A percentile compares a stretch with the other conserved stretches of the same genome.
These are phyloP conservation scores for Onygena corvina DNA, from an alignment of 2,329 filamentous ascomycete species.

Conservation along the genomic window DNA sequence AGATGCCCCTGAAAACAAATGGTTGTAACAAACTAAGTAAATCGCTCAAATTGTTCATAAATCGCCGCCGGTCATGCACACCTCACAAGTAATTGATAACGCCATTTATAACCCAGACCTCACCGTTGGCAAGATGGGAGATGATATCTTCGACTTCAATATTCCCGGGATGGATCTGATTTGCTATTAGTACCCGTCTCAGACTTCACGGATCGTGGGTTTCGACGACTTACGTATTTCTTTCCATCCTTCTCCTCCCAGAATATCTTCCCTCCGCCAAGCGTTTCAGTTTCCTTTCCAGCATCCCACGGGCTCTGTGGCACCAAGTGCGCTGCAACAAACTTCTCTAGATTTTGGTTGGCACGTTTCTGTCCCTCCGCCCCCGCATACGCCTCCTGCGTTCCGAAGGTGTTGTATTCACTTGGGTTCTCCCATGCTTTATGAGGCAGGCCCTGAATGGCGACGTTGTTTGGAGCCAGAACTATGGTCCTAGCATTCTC, in stretches of 20 bases:
- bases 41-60: background rate
- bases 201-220: constrained; percentile 10
- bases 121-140: constrained; percentile 70
- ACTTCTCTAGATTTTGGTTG: constrained; percentile 59
- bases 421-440: constrained; percentile 61
- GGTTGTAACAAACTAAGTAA: background rate
- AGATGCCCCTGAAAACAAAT: background rate
- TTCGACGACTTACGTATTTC: constrained; percentile 45
- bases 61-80: background rate
- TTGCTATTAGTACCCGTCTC: background rate
- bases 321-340: constrained; percentile 79
- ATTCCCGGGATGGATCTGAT: constrained; percentile 54
- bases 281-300: constrained; percentile 52
- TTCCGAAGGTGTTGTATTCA: constrained; percentile 58
- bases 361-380: constrained; percentile 63
- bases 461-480: constrained; percentile 74
- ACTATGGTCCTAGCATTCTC: constrained; percentile 61
- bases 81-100: constrained; percentile 42
- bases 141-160: constrained; percentile 66
- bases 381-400: constrained; percentile 59
- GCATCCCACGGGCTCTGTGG: constrained; percentile 63
- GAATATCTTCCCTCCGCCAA: constrained; percentile 62
- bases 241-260: constrained; percentile 62
- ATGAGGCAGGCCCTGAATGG: constrained; percentile 61
- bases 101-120: constrained; percentile 65